These are phyloP conservation scores for Magnaporthiopsis rhizophila DNA, from an alignment of 2,329 filamentous ascomycete species.

Conservation along the genomic window DNA sequence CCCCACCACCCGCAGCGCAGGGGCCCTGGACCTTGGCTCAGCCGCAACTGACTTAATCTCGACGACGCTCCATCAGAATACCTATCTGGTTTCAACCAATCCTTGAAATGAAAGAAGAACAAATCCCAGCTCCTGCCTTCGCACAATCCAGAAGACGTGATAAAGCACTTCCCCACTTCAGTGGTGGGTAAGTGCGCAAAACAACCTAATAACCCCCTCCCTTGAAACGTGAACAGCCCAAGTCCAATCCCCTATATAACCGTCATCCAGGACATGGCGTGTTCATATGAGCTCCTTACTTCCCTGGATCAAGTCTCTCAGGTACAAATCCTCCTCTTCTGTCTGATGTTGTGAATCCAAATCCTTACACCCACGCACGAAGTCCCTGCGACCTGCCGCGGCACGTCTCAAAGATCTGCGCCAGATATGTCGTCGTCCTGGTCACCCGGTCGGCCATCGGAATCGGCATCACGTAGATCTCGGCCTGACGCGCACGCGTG, in stretches of 20 bases:
- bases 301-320: background rate
- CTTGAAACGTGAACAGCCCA: too few species aligned
- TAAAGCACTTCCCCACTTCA: too few species aligned
- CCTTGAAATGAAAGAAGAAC: background rate
- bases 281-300: background rate
- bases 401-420: background rate
- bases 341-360: background rate
- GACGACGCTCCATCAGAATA: background rate
- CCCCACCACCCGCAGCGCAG: background rate
- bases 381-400: background rate
- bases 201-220: too few species aligned
- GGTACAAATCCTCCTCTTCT: background rate
- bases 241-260: too few species aligned
- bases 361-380: background rate
- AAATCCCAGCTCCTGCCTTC: too few species aligned
- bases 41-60: background rate
- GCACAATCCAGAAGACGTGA: too few species aligned
- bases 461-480: slow-evolving; percentile 36
- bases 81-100: background rate
- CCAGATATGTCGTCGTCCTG: background rate
- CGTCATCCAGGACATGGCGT: background rate
- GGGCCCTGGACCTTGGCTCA: background rate
- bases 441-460: slow-evolving; percentile 18
- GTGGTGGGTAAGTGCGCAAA: too few species aligned
- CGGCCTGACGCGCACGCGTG: slow-evolving; percentile 35